phyloP scores from a whole-genome alignment of 176 grass and related monocot genomes.

The Triticum monococcum region DNA sequence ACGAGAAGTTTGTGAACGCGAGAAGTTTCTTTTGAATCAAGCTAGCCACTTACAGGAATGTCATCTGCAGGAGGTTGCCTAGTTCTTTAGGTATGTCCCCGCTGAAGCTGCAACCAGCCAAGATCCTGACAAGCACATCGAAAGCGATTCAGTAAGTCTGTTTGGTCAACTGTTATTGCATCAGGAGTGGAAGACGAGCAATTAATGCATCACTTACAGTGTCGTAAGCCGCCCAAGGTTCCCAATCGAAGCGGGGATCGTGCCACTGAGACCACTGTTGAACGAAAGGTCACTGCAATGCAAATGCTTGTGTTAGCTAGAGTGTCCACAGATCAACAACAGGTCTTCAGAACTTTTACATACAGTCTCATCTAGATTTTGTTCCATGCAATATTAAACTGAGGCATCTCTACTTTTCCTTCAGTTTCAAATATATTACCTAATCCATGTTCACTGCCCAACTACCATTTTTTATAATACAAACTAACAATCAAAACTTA shows the following conservation, averaged over 20 bases:
- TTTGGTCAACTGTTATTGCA: not conserved
- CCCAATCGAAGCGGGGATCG: constrained; percentile 35
- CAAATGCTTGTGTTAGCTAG: not conserved
- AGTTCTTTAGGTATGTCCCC: constrained; percentile 44
- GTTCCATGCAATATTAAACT: not conserved
- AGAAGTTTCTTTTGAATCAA: not conserved
- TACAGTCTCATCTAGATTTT: not conserved
- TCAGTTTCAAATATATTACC: not conserved
- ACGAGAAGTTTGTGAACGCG: not conserved
- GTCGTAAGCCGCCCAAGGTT: constrained; percentile 25
- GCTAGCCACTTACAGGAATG: constrained; percentile 39
- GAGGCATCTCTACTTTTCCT: not conserved
- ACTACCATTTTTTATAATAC: not conserved
- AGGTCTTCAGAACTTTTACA: not conserved
- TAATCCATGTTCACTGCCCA: constrained; percentile 7
- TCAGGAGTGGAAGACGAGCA: not conserved
- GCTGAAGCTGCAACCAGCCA: constrained; percentile 44
- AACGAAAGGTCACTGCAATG: constrained; percentile 56
- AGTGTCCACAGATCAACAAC: not conserved
- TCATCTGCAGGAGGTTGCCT: constrained; percentile 31
- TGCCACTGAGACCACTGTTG: constrained; percentile 40
- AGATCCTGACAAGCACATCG: constrained; percentile 29
- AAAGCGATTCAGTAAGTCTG: not conserved
- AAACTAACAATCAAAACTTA: not conserved
- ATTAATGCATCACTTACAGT: constrained; percentile 26